Evolutionary conservation across 1,284 basidiomycete species (phyloP).

Genomic region (Leccinum variabile): DNA sequence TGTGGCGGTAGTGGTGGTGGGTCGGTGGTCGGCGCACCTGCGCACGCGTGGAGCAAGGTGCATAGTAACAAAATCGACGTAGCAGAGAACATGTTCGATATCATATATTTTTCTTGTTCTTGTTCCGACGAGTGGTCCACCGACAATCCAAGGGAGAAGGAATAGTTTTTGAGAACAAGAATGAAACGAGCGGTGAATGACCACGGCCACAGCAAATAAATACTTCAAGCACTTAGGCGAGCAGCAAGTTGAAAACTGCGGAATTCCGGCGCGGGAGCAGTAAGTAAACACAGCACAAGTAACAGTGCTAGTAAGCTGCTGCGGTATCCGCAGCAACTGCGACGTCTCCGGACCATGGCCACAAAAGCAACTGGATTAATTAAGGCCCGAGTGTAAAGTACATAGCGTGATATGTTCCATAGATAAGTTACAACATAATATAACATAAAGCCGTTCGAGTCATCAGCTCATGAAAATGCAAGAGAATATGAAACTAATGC

Average conservation of each 20-base stretch:
- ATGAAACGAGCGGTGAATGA: neutral
- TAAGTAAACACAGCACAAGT: too few relatives aligned
- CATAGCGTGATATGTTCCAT: neutral
- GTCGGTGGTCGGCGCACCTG: slow-evolving; percentile 18
- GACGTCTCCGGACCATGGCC: too few relatives aligned
- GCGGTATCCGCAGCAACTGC: neutral
- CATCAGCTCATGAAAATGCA: slow-evolving; percentile 2
- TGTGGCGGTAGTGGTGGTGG: neutral
- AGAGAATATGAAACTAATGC: slow-evolving; percentile 12
- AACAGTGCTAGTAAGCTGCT: neutral
- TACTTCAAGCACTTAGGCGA: neutral
- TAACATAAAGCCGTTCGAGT: neutral
- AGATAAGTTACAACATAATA: neutral
- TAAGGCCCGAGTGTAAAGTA: neutral
- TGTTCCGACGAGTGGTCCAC: neutral
- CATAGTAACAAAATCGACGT: slow-evolving; percentile 18
- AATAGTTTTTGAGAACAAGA: neutral
- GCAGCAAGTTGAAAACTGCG: slow-evolving; percentile 12
- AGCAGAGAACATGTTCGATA: slow-evolving; percentile 11
- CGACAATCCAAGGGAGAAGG: neutral
- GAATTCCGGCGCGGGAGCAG: neutral
- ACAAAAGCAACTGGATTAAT: neutral
- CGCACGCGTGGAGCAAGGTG: slow-evolving; percentile 9
- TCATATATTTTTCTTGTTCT: slow-evolving; percentile 12
- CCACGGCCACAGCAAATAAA: slow-evolving; percentile 7